Conservation (phyloP, 2,329 filamentous ascomycete species). For the Sclerotinia borealis region DNA sequence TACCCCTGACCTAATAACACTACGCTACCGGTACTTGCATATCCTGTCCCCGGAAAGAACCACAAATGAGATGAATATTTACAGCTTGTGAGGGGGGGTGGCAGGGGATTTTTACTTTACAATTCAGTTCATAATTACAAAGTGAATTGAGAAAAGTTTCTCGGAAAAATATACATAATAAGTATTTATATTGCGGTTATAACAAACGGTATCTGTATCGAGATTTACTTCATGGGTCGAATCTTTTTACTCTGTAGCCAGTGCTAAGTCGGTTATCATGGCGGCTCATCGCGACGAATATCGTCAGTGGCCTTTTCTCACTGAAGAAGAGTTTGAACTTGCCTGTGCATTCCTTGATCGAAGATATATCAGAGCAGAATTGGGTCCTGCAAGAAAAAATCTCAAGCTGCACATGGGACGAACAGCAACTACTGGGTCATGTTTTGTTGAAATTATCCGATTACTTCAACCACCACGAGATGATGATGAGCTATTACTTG, state of each 20-base stretch:
- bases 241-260: neutral
- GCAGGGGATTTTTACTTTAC: too few relatives aligned
- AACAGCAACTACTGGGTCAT: conserved; percentile 24
- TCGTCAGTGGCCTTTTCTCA: conserved; percentile 54
- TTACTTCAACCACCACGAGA: conserved; percentile 26
- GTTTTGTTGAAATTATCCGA: conserved; percentile 30
- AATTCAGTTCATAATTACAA: too few relatives aligned
- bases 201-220: neutral
- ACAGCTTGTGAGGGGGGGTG: too few relatives aligned
- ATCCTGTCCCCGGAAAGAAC: neutral
- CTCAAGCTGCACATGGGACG: conserved; percentile 49
- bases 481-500: conserved; percentile 26
- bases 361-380: conserved; percentile 50
- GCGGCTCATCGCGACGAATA: conserved; percentile 35
- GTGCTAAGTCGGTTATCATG: conserved; percentile 2
- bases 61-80: neutral
- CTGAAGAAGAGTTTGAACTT: conserved; percentile 55
- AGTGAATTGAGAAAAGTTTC: neutral
- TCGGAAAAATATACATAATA: neutral
- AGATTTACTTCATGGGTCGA: neutral
- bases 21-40: too few relatives aligned
- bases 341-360: conserved; percentile 58
- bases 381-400: conserved; percentile 47
- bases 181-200: neutral
- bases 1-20: too few relatives aligned